Conservation (phyloP, 1,139 yeast species). For the Geotrichum carabidarum region DNA sequence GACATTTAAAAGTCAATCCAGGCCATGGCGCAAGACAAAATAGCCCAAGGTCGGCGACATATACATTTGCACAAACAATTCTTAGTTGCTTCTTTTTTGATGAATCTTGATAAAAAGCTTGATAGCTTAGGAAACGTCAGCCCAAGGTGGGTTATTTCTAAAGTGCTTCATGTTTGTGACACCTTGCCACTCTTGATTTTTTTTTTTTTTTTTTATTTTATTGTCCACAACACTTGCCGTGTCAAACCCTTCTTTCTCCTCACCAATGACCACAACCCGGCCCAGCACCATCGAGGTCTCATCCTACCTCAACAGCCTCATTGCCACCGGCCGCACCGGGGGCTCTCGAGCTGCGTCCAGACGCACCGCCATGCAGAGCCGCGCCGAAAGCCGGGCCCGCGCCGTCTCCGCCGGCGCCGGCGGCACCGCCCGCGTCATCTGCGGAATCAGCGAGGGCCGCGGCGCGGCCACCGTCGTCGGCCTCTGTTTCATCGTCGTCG, state of each 20-base stretch:
- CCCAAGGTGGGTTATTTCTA: too few relatives aligned
- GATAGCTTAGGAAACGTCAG: too few relatives aligned
- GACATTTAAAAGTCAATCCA: too few relatives aligned
- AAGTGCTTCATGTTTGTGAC: too few relatives aligned
- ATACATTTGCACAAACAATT: too few relatives aligned
- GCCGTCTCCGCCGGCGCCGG: slow-evolving; percentile 13
- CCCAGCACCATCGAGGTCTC: slow-evolving; percentile 8
- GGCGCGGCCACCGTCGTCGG: slow-evolving; percentile 39
- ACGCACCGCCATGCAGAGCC: not conserved
- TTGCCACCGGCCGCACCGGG: not conserved
- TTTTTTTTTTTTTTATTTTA: too few relatives aligned
- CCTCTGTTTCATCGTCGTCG: slow-evolving; percentile 37
- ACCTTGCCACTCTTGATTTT: too few relatives aligned
- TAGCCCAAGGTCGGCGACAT: too few relatives aligned
- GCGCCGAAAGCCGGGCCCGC: slow-evolving; percentile 13
- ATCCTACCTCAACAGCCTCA: slow-evolving; percentile 12
- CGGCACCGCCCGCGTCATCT: slow-evolving; percentile 27
- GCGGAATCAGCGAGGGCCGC: slow-evolving; percentile 37
- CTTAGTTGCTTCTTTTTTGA: too few relatives aligned
- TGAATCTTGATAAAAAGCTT: too few relatives aligned
- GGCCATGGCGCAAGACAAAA: too few relatives aligned
- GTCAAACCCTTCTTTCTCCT: not conserved
- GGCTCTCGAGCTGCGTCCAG: not conserved
- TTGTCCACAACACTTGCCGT: not conserved
- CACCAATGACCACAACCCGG: not conserved